phyloP scores from a whole-genome alignment of 164 flowering plant species.

The Protea cynaroides region DNA sequence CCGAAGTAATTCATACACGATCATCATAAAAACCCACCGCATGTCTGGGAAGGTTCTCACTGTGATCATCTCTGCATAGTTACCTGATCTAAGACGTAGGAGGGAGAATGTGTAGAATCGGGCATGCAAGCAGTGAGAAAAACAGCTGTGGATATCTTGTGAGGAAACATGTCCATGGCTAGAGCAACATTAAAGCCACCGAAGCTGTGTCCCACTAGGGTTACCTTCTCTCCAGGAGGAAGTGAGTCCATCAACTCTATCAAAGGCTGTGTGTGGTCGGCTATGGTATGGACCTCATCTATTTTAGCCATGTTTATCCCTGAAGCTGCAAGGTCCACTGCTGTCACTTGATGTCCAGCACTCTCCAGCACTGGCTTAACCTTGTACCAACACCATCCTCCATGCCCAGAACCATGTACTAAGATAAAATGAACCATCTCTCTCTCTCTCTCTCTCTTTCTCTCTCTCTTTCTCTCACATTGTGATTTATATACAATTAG shows the following conservation, averaged over 20 bases:
- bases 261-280: conserved; percentile 35
- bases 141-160: conserved; percentile 17
- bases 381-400: conserved; percentile 68
- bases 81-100: conserved; percentile 27
- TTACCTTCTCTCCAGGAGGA: conserved; percentile 24
- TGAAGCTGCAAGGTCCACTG: conserved; percentile 35
- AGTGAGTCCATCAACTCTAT: conserved; percentile 28
- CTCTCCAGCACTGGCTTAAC: conserved; percentile 28
- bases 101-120: conserved; percentile 14
- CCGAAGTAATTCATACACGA: no score
- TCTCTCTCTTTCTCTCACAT: neutral
- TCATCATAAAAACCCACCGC: no score
- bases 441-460: neutral
- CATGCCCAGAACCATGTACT: conserved; percentile 54
- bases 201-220: conserved; percentile 32
- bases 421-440: conserved; percentile 39
- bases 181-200: conserved; percentile 23
- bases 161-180: conserved; percentile 29
- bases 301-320: conserved; percentile 23
- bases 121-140: conserved; percentile 29
- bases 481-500: no score
- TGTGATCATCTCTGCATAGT: no score
- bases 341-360: conserved; percentile 38
- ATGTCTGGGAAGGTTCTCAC: no score
- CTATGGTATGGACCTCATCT: conserved; percentile 11